Conservation (phyloP, 2,329 filamentous ascomycete genomes). For the Blastomyces silverae region DNA sequence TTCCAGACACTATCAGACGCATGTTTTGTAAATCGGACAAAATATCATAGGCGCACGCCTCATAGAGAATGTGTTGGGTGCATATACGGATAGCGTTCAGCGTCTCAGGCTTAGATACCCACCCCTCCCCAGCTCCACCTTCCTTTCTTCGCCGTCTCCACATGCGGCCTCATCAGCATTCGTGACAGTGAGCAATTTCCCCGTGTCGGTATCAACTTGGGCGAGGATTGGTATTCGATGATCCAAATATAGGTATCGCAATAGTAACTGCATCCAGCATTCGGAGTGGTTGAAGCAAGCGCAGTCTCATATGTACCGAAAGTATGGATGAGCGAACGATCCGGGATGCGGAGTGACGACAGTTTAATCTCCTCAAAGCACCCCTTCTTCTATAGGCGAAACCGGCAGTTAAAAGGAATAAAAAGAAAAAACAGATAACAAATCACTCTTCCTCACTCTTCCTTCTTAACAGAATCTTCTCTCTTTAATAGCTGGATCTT, state of each 20-base stretch:
- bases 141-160: neutral
- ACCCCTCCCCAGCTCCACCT: no score
- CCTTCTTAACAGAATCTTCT: slow-evolving; percentile 31
- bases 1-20: neutral
- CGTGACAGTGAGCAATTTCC: neutral
- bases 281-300: neutral
- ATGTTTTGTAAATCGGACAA: neutral
- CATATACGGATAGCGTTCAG: no score
- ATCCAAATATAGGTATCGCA: neutral
- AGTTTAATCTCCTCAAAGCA: neutral
- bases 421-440: neutral
- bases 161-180: neutral
- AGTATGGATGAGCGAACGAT: neutral
- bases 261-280: neutral
- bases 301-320: neutral
- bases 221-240: neutral
- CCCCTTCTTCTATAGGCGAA: neutral
- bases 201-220: neutral
- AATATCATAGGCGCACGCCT: neutral
- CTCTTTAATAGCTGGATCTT: slow-evolving; percentile 44
- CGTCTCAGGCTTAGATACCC: neutral
- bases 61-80: neutral
- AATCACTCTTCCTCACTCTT: slow-evolving; percentile 9
- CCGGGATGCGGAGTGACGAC: neutral
- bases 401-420: neutral